phyloP scores from a whole-genome alignment of 306 rosid species.

The Pterocarpus santalinus region DNA sequence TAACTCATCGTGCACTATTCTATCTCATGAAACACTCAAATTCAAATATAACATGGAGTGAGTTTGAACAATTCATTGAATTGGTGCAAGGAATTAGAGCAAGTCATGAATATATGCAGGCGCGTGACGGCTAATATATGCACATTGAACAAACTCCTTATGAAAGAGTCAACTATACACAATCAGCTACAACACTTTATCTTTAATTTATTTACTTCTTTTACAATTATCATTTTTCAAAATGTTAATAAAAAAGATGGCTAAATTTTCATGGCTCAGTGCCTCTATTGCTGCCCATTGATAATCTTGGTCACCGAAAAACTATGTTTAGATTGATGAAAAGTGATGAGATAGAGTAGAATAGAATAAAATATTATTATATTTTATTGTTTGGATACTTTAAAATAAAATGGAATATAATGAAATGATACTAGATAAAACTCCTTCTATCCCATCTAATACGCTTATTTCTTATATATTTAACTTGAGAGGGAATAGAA shows the following conservation, averaged over 20 bases:
- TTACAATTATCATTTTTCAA: neutral
- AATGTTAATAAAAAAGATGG: neutral
- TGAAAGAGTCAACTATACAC: conserved; percentile 31
- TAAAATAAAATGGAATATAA: too few species aligned
- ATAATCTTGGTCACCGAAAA: neutral
- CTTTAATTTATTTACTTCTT: neutral
- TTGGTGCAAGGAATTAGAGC: neutral
- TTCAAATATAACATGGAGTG: neutral
- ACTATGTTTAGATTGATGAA: neutral
- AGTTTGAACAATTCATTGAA: conserved; percentile 11
- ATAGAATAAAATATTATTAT: too few species aligned
- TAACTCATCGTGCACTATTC: conserved; percentile 25
- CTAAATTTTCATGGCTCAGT: conserved; percentile 15
- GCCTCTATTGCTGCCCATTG: neutral
- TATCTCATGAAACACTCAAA: neutral
- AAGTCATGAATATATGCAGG: neutral
- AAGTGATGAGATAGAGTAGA: neutral
- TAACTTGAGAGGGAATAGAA: too few species aligned
- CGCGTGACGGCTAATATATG: conserved; percentile 35
- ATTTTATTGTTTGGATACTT: too few species aligned
- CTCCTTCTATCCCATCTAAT: too few species aligned
- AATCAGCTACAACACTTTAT: conserved; percentile 6
- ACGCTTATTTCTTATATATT: too few species aligned
- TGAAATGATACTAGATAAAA: too few species aligned
- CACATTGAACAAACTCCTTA: neutral